A percentile compares a stretch with the other conserved stretches of the same genome.
phyloP scores from a whole-genome alignment of 2,329 filamentous ascomycete genomes.

The Cordyceps tenuipes region DNA sequence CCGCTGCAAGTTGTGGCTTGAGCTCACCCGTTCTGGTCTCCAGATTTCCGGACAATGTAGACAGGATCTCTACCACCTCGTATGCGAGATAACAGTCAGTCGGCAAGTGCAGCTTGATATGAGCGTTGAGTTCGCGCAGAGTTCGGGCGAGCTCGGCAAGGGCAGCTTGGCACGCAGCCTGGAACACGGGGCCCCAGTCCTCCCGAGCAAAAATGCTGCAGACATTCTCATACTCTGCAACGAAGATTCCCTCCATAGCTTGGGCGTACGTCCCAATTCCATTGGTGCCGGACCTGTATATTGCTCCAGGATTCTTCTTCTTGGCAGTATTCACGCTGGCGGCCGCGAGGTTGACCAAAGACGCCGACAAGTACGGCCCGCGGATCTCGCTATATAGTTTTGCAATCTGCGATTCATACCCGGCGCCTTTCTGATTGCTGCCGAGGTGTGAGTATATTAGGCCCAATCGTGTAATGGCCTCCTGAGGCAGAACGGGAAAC shows the following conservation, averaged over 20 bases:
- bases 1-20: slow-evolving; percentile 73
- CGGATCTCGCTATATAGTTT: slow-evolving; percentile 80
- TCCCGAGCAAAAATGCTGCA: slow-evolving; percentile 77
- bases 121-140: slow-evolving; percentile 77
- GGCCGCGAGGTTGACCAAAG: slow-evolving; percentile 76
- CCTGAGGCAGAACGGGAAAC: slow-evolving; percentile 73
- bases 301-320: slow-evolving; percentile 70
- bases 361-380: slow-evolving; percentile 75
- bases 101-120: slow-evolving; percentile 76
- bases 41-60: slow-evolving; percentile 67
- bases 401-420: slow-evolving; percentile 60
- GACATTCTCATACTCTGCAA: slow-evolving; percentile 86
- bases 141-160: slow-evolving; percentile 79
- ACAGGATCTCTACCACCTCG: slow-evolving; percentile 87
- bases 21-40: slow-evolving; percentile 79
- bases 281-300: slow-evolving; percentile 83
- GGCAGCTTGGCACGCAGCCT: slow-evolving; percentile 67
- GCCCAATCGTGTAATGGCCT: slow-evolving; percentile 65
- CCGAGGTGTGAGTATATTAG: slow-evolving; percentile 73
- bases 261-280: slow-evolving; percentile 85
- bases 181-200: slow-evolving; percentile 74
- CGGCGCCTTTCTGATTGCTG: slow-evolving; percentile 45
- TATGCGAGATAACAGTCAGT: slow-evolving; percentile 95
- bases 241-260: slow-evolving; percentile 77
- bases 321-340: slow-evolving; percentile 79